A percentile compares a stretch with the other conserved stretches of the same genome.
These are phyloP conservation scores for Pyricularia pennisetigena DNA, from an alignment of 2,329 filamentous ascomycete genomes.

Conservation along the genomic window DNA sequence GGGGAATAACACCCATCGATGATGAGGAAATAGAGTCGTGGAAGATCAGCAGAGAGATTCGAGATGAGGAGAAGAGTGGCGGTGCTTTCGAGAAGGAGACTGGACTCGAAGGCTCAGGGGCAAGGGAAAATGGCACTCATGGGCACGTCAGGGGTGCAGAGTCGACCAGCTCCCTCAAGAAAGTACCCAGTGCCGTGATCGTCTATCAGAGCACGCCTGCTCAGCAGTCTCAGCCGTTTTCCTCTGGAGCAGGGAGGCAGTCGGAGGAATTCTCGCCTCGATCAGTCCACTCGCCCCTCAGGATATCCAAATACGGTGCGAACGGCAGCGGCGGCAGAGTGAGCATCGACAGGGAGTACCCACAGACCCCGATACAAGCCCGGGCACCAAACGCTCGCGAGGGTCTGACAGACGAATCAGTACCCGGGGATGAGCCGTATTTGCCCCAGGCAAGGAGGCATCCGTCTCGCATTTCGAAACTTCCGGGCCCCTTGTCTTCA, in stretches of 20 bases:
- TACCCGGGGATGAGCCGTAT: constrained; percentile 52
- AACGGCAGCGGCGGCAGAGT: constrained; percentile 9
- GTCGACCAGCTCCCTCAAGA: constrained; percentile 17
- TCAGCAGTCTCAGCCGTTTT: background rate
- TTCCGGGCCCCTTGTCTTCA: constrained; percentile 23
- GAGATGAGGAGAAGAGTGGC: constrained; percentile 17
- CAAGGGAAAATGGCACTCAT: background rate
- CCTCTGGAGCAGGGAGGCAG: constrained; percentile 24
- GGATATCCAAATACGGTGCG: constrained; percentile 7
- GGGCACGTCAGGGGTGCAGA: background rate
- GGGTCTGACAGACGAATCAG: constrained; percentile 50
- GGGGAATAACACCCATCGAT: constrained; percentile 51
- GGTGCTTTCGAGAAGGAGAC: constrained; percentile 5
- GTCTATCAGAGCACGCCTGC: background rate
- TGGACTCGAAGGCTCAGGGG: constrained; percentile 10
- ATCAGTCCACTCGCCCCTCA: constrained; percentile 18
- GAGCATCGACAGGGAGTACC: constrained; percentile 25
- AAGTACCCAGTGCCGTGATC: constrained; percentile 19
- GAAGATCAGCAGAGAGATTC: constrained; percentile 30
- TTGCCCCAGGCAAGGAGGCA: constrained; percentile 41
- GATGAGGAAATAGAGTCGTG: constrained; percentile 59
- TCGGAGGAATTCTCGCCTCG: constrained; percentile 20
- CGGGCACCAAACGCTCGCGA: constrained; percentile 52
- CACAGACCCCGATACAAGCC: constrained; percentile 41
- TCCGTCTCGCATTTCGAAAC: constrained; percentile 43